A percentile compares a stretch with the other conserved stretches of the same genome.
Evolutionary conservation across 2,329 filamentous ascomycete species (phyloP).

Genomic region (Trichocomaceae sp.): DNA sequence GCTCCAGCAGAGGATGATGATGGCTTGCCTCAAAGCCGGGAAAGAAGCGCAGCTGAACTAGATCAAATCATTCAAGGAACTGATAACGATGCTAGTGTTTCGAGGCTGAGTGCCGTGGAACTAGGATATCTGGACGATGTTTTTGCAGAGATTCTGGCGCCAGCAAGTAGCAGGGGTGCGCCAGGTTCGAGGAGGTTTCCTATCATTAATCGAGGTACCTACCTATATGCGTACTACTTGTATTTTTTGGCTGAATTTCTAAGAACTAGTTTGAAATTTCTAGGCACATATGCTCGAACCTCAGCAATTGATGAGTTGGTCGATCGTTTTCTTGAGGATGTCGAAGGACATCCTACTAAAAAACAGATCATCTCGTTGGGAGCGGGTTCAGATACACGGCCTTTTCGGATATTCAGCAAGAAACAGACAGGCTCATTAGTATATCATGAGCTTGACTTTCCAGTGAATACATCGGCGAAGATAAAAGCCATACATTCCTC

Average conservation of each 20-base stretch:
- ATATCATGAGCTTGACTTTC: slow-evolving; percentile 93
- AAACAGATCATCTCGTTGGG: slow-evolving; percentile 85
- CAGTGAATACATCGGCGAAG: slow-evolving; percentile 64
- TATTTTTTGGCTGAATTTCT: not conserved
- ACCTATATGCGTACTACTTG: not conserved
- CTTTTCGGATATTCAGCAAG: slow-evolving; percentile 62
- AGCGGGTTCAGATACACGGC: slow-evolving; percentile 87
- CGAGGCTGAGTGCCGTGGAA: slow-evolving; percentile 79
- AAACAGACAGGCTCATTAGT: slow-evolving; percentile 45
- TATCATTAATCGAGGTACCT: slow-evolving; percentile 86
- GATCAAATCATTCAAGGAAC: slow-evolving; percentile 80
- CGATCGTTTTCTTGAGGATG: slow-evolving; percentile 57
- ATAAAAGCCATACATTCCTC: slow-evolving; percentile 39
- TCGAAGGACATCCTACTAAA: slow-evolving; percentile 20
- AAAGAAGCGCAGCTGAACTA: slow-evolving; percentile 38
- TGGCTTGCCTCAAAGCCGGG: slow-evolving; percentile 19
- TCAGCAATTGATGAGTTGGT: slow-evolving; percentile 74
- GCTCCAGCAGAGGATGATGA: slow-evolving; percentile 17
- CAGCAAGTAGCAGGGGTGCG: slow-evolving; percentile 22
- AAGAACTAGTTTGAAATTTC: slow-evolving; percentile 1
- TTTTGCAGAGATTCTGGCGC: slow-evolving; percentile 66
- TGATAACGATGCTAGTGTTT: slow-evolving; percentile 84
- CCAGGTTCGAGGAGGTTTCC: slow-evolving; percentile 62
- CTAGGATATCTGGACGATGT: slow-evolving; percentile 77
- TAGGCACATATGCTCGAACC: slow-evolving; percentile 89